Percentiles rank a stretch among this genome's conserved stretches.
Conservation (phyloP, 805 yeast genomes). For the Lachancea dasiensis region DNA sequence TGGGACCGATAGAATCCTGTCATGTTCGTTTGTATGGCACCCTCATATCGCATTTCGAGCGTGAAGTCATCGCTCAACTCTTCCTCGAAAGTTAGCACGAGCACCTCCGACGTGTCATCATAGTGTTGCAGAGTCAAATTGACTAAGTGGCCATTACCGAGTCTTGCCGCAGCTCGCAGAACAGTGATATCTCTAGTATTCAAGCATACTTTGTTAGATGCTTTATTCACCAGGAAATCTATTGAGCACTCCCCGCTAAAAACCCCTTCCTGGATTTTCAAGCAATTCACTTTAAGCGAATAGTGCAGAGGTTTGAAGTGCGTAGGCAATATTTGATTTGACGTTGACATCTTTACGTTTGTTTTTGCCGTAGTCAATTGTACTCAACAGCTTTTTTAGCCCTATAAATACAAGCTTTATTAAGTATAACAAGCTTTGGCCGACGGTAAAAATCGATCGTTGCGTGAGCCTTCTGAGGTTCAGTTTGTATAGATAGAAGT, state of each 20-base stretch:
- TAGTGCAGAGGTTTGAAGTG: slow-evolving; percentile 56
- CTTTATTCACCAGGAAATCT: slow-evolving; percentile 38
- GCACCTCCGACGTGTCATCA: slow-evolving; percentile 45
- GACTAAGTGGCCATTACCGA: slow-evolving; percentile 13
- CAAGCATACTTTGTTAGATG: slow-evolving; percentile 42
- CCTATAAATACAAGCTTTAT: too few species aligned
- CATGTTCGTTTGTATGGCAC: slow-evolving; percentile 59
- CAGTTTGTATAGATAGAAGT: too few species aligned
- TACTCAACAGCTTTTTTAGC: too few species aligned
- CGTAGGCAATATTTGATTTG: slow-evolving; percentile 35
- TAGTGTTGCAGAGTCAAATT: slow-evolving; percentile 10
- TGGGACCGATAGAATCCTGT: slow-evolving; percentile 69
- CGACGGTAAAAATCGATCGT: too few species aligned
- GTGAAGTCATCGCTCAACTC: slow-evolving; percentile 35
- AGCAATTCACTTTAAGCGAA: slow-evolving; percentile 43
- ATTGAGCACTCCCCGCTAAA: slow-evolving; percentile 46
- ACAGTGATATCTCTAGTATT: slow-evolving; percentile 43
- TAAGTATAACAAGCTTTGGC: too few species aligned
- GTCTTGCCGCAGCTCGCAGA: slow-evolving; percentile 24
- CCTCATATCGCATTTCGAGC: slow-evolving; percentile 49
- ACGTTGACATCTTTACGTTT: slow-evolving; percentile 2
- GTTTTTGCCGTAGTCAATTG: too few species aligned
- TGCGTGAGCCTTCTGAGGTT: too few species aligned
- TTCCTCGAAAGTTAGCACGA: slow-evolving; percentile 43
- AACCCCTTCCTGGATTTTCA: slow-evolving; percentile 41